Percentiles rank a stretch among this genome's conserved stretches.
phyloP scores from a whole-genome alignment of 2,329 filamentous ascomycete genomes.

The Xylariaceae sp. region DNA sequence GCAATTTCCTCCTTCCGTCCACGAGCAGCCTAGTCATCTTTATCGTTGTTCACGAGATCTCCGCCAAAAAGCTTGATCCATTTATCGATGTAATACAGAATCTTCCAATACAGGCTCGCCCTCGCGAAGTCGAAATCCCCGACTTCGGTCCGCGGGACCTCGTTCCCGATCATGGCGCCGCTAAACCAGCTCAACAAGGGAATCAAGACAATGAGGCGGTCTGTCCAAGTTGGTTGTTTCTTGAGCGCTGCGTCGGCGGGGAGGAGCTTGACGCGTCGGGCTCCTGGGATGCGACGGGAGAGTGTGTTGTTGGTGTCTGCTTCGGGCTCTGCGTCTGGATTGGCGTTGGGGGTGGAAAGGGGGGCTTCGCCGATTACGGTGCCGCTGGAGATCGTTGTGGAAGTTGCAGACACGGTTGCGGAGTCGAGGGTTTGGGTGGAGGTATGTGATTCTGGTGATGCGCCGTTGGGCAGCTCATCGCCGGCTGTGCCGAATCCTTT shows the following conservation, averaged over 20 bases:
- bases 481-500: conserved; percentile 3
- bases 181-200: conserved; percentile 72
- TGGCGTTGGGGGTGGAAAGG: conserved; percentile 15
- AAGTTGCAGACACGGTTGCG: conserved; percentile 40
- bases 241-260: conserved; percentile 69
- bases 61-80: conserved; percentile 56
- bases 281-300: conserved; percentile 64
- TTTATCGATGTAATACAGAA: conserved; percentile 62
- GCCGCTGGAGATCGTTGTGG: conserved; percentile 42
- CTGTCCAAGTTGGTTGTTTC: conserved; percentile 63
- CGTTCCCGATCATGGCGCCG: conserved; percentile 69
- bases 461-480: conserved; percentile 34
- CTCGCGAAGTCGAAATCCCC: conserved; percentile 75
- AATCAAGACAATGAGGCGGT: conserved; percentile 62
- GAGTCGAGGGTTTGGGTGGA: conserved; percentile 60
- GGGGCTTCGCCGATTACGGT: conserved; percentile 40
- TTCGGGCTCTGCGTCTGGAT: conserved; percentile 15
- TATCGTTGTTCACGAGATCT: conserved; percentile 56
- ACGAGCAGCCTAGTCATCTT: conserved; percentile 48
- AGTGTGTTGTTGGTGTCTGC: conserved; percentile 37
- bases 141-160: conserved; percentile 68
- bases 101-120: conserved; percentile 65
- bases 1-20: background rate
- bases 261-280: conserved; percentile 62
- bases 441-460: conserved; percentile 44